Base-by-base conservation (phyloP, 2,329 filamentous ascomycete genomes). In the Pyrenophora seminiperda region DNA sequence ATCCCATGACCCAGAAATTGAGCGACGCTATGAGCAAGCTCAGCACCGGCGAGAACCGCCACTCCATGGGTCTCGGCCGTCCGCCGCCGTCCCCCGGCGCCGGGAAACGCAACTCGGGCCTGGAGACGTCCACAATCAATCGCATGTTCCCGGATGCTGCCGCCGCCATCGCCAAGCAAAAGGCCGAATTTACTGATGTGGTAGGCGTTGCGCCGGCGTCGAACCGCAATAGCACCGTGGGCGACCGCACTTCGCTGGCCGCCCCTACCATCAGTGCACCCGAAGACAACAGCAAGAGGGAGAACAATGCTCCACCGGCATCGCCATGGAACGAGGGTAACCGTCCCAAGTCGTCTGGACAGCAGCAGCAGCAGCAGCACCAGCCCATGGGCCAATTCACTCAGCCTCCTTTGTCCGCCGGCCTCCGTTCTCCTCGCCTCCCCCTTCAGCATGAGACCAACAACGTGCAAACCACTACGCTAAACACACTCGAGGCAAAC, bases 131-230 rank as follows among this genome's bases (percentile, higher is more conserved):
- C 24, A 95, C 91, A 18, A 97, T 99, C 75, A 96, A 96, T 75
- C 91, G 91, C 66, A 97, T 99, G 94, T 99, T 99, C 73, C 94
- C 94, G 5, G 94, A 99, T 77, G 94, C 94, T 36, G 94, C 94
- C 11, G 93, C 93, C 33, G 94, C 94, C n/a, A 97, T 99, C 73
- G 93, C 93, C 19, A 96, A 94, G 54, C 93, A 99, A 75, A 97
- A 97, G 79, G 93, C 92, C 50, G 95, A 97, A 73, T 97, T 95
- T 70, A 95, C 92, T 14, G 92, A 97, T 73, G 90, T 96, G 72
- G 96, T 92, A 3, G 94, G 93, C 52, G 91, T 92, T 58, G 87
- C 88, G 17, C 91, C 92, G 3, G 85, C 90, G 1, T 97, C 94
- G 17, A 96, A 96, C 79, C 86, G 94, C 52, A 97, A 97, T 77